Base-by-base conservation (phyloP, 169 alveolate species). In the Theileria equi region DNA sequence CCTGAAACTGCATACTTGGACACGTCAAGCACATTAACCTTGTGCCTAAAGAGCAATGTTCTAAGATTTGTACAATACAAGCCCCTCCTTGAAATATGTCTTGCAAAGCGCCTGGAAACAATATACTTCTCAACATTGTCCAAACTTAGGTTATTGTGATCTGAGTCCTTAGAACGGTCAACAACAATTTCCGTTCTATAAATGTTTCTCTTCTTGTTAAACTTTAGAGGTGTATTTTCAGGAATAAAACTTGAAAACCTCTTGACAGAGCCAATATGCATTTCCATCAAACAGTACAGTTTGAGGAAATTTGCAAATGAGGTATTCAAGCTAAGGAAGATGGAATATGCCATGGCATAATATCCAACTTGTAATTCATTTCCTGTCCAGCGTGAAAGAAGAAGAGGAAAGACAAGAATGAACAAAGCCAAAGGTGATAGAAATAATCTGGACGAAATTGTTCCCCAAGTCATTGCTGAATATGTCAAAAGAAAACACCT, bases 331-430 rank as follows among this genome's bases (percentile, higher is more conserved):
- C 49, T 53, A 19, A 32, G 16, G 1, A 28, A 10, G 3, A 53
- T 1, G 3, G 62, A 53, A 13, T 32, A 26, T n/a, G 28, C 43
- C 4, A 53, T 32, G 16, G 49, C 62, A 26, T 32, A 53, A 19
- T 53, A 53, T 1, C 62, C 62, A 5, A 53, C 62, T 11, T 53
- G 29, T 45, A 53, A n/a, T 1, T 53, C 16, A 17, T 57, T 26
- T 5, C 58, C 29, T 17, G 26, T 28, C 4, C 17, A 57, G 38
- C n/a, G 25, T 11, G 16, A 17, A 28, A 35, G 1, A 31, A 57
- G 17, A 35, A 57, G 16, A 1, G 67, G 67, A 0, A 69, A 28
- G 28, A 69, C 19, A 16, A 53, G 62, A 1, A 53, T 26, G 8
- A 53, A 32, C 2, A 32, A 16, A 5, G 62, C 35, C 19, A 1